Base-by-base conservation (phyloP, 2,329 filamentous ascomycete species). In the Cladophialophora carrionii region DNA sequence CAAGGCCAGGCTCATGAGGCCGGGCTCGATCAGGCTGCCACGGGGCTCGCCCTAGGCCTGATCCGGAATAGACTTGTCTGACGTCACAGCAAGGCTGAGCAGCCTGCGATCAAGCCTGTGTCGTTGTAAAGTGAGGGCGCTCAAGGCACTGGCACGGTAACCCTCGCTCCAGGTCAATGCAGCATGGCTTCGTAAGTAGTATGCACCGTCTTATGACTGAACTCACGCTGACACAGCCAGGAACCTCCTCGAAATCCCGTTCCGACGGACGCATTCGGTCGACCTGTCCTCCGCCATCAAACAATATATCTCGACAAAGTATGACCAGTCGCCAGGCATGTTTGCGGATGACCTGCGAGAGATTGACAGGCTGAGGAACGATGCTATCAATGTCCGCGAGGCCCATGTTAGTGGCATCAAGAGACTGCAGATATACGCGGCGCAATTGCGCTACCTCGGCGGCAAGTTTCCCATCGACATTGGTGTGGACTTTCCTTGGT, bases 251-350 rank as follows among this genome's bases (percentile, higher is more conserved):
- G 87, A 88, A 75, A 83, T 96, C 68, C 93, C 94, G 8, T 98
- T 98, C 79, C 91, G 94, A 72, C 90, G 89, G 75, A 94, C 92
- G 58, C 87, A 90, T 69, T 84, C 89, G 63, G 83, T 96, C 48
- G 90, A 89, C 65, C 85, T 98, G 67, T 90, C 91, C 62, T 83
- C 87, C 67, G 90, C 92, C 57, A 92, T 99, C 76, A 92, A 91
- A 70, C 89, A 95, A 76, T 98, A 99, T 81, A 98, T 99, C 74
- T 96, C 92, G 67, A 89, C 87, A 78, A 97, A 98, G 84, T 98
- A 98, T 88, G 94, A 98, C 78, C 95, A 99, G 77, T 94, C 96
- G 76, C 94, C 95, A 37, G 92, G 97, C 78, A 96, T 96, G 89
- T 99, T 99, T 78, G 87, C 87, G 68, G 85, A 91, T 69, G 95